Percentiles rank a stretch among this genome's conserved stretches.
phyloP scores from a whole-genome alignment of 768 basidiomycete species.

The Nidularia pulvinata region DNA sequence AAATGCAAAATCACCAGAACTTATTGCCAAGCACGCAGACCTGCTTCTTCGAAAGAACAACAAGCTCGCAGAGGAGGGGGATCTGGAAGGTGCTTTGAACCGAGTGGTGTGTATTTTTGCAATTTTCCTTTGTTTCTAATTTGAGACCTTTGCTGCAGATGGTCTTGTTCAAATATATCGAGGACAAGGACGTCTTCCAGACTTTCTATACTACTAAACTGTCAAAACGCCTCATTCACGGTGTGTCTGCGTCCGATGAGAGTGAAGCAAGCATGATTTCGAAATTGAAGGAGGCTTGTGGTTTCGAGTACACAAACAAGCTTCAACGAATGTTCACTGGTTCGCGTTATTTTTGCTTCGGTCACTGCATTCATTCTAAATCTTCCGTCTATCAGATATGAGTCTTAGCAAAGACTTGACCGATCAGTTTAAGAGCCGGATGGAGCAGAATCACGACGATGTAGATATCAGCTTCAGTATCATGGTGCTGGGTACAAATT shows the following conservation, averaged over 20 bases:
- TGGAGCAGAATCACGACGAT: conserved; percentile 84
- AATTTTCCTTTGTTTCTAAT: conserved; percentile 27
- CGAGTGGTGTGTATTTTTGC: conserved; percentile 68
- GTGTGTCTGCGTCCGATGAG: conserved; percentile 93
- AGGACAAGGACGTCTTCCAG: conserved; percentile 99
- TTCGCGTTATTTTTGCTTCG: conserved; percentile 22
- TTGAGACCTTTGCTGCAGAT: conserved; percentile 55
- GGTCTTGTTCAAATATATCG: conserved; percentile 97
- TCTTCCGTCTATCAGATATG: conserved; percentile 62
- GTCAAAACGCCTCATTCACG: conserved; percentile 89
- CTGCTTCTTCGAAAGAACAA: conserved; percentile 91
- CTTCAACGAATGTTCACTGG: conserved; percentile 97
- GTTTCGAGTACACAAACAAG: conserved; percentile 97
- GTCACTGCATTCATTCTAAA: background rate
- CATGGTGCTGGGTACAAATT: conserved; percentile 94
- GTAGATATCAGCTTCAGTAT: conserved; percentile 90
- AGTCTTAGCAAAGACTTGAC: conserved; percentile 94
- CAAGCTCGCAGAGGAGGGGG: conserved; percentile 91
- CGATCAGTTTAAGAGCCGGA: conserved; percentile 92
- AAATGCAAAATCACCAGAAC: conserved; percentile 86
- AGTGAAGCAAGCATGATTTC: conserved; percentile 98
- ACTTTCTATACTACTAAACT: conserved; percentile 96
- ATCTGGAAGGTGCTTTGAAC: conserved; percentile 87
- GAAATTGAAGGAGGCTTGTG: conserved; percentile 95
- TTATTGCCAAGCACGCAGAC: conserved; percentile 92